Evolutionary conservation across 257 asterid genomes (phyloP).

Genomic region (Haberlea rhodopensis): DNA sequence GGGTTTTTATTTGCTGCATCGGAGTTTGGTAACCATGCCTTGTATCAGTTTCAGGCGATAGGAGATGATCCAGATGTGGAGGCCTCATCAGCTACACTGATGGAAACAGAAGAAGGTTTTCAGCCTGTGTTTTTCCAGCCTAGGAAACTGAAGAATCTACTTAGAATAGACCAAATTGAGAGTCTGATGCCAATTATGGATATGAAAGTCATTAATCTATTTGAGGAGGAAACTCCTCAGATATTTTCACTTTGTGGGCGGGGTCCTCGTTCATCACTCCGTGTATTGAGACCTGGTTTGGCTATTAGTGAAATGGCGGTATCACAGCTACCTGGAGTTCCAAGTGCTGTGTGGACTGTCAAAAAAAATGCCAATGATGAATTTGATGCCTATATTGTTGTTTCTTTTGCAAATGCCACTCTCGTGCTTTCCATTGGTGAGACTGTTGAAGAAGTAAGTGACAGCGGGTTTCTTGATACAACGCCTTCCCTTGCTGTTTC

Average conservation of each 20-base stretch:
- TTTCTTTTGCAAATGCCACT: constrained; percentile 97
- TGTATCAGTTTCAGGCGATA: constrained; percentile 94
- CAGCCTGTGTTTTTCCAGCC: constrained; percentile 98
- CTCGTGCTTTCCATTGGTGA: constrained; percentile 99
- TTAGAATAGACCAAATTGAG: constrained; percentile 89
- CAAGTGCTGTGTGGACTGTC: constrained; percentile 99
- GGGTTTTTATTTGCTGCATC: constrained; percentile 97
- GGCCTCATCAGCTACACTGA: constrained; percentile 83
- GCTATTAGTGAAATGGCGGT: constrained; percentile 99
- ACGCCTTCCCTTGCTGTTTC: constrained; percentile 98
- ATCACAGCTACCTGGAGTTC: constrained; percentile 95
- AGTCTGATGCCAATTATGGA: constrained; percentile 97
- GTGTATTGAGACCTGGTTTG: constrained; percentile 90
- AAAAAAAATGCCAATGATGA: constrained; percentile 90
- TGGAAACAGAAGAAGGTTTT: constrained; percentile 98
- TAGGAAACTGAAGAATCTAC: constrained; percentile 87
- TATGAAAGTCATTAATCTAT: constrained; percentile 80
- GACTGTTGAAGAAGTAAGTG: constrained; percentile 98
- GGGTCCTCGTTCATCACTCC: constrained; percentile 88
- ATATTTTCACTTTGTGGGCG: constrained; percentile 92
- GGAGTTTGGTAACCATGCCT: constrained; percentile 95
- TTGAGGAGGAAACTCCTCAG: constrained; percentile 98
- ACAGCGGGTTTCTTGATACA: constrained; percentile 98
- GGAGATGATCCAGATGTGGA: constrained; percentile 97
- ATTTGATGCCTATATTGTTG: constrained; percentile 97